phyloP scores from a whole-genome alignment of 495 filamentous ascomycete genomes.

The Penicillium waksmanii region DNA sequence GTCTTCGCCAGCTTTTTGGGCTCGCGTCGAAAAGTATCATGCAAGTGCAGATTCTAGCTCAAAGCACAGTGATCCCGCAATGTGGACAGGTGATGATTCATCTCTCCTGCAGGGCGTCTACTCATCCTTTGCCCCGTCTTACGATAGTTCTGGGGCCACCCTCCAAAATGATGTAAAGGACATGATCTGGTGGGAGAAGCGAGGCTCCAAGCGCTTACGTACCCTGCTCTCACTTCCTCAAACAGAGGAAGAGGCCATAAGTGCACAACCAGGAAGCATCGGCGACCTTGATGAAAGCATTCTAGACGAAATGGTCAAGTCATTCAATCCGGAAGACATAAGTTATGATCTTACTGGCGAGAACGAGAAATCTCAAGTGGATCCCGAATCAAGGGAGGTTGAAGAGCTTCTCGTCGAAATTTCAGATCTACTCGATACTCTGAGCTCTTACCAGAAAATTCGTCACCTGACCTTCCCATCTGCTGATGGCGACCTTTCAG shows the following conservation, averaged over 20 bases:
- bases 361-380: slow-evolving; percentile 45
- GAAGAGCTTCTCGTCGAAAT: slow-evolving; percentile 79
- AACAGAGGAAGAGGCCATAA: slow-evolving; percentile 40
- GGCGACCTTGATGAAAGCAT: slow-evolving; percentile 50
- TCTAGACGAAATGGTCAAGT: slow-evolving; percentile 55
- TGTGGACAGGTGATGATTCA: slow-evolving; percentile 41
- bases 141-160: slow-evolving; percentile 77
- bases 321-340: slow-evolving; percentile 47
- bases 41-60: slow-evolving; percentile 14
- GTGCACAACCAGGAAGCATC: slow-evolving; percentile 50
- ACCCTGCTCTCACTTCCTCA: slow-evolving; percentile 50
- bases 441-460: slow-evolving; percentile 85
- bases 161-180: slow-evolving; percentile 71
- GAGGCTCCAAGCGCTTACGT: slow-evolving; percentile 64
- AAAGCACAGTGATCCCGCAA: slow-evolving; percentile 35
- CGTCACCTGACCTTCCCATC: slow-evolving; percentile 63
- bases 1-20: slow-evolving; percentile 47
- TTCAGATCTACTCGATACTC: slow-evolving; percentile 80
- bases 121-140: slow-evolving; percentile 83
- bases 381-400: slow-evolving; percentile 57
- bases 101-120: slow-evolving; percentile 80
- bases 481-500: slow-evolving; percentile 42
- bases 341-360: slow-evolving; percentile 40
- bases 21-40: slow-evolving; percentile 43
- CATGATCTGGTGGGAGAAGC: slow-evolving; percentile 83